A percentile compares a stretch with the other conserved stretches of the same genome.
phyloP scores from a whole-genome alignment of 169 alveolate genomes.

The Plasmodium vivax region DNA sequence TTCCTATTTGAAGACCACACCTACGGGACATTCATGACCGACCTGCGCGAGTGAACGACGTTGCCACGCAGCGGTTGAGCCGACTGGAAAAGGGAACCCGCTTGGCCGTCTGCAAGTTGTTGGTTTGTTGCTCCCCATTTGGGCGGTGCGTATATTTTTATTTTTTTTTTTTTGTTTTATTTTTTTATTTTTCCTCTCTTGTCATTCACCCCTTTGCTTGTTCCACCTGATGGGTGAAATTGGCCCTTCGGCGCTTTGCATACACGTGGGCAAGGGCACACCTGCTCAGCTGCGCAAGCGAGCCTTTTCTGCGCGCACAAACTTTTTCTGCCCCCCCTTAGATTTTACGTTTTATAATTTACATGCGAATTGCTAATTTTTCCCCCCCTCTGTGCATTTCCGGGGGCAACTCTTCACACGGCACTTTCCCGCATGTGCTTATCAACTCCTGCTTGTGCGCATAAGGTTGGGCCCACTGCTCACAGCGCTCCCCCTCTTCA shows the following conservation, averaged over 20 bases:
- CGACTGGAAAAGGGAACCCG: background rate
- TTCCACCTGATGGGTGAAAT: background rate
- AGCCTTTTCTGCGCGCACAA: no score
- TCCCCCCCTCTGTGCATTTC: background rate
- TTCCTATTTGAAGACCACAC: constrained; percentile 63
- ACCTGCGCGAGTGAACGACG: background rate
- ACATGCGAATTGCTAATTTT: background rate
- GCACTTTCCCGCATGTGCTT: background rate
- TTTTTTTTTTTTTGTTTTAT: no score
- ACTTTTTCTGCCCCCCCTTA: background rate
- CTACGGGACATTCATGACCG: constrained; percentile 63
- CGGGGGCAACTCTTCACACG: background rate
- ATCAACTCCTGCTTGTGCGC: background rate
- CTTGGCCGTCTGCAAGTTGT: background rate
- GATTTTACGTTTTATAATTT: background rate
- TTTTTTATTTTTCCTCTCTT: background rate
- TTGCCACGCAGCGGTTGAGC: background rate
- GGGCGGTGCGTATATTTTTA: background rate
- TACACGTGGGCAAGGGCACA: background rate
- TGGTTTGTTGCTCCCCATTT: background rate
- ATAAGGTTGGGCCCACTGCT: background rate
- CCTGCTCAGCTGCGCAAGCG: background rate
- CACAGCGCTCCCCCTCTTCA: background rate
- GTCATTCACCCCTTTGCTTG: background rate
- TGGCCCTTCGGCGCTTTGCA: background rate